Evolutionary conservation across 2,329 filamentous ascomycete genomes (phyloP).

Genomic region (Pyrenochaeta sp.): DNA sequence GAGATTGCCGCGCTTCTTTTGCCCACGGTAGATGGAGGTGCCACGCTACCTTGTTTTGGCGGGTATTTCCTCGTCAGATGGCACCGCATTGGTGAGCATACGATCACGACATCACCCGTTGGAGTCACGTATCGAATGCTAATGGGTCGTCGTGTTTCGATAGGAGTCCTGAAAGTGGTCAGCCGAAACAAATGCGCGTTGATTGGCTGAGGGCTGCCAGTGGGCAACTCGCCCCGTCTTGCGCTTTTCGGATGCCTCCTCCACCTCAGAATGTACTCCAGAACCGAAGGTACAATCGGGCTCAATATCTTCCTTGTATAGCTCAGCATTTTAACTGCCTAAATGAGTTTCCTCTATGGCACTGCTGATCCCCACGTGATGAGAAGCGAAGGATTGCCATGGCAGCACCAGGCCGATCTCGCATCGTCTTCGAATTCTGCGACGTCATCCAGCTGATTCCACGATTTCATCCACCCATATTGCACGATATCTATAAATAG

Average conservation of each 20-base stretch:
- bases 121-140: slow-evolving; percentile 12
- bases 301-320: neutral
- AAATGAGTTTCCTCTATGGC: too few relatives aligned
- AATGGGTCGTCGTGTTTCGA: slow-evolving; percentile 4
- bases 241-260: too few relatives aligned
- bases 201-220: slow-evolving; percentile 15
- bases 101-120: slow-evolving; percentile 27
- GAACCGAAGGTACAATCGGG: neutral
- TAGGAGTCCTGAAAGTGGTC: slow-evolving; percentile 6
- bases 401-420: too few relatives aligned
- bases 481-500: too few relatives aligned
- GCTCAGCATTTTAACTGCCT: neutral
- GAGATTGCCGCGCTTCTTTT: slow-evolving; percentile 11
- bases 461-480: too few relatives aligned
- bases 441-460: too few relatives aligned
- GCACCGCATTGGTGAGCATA: slow-evolving; percentile 16
- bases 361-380: too few relatives aligned
- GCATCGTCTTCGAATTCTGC: too few relatives aligned
- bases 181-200: slow-evolving; percentile 11
- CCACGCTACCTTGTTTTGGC: neutral
- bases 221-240: too few relatives aligned
- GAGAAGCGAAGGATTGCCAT: too few relatives aligned
- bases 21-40: slow-evolving; percentile 7
- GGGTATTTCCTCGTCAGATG: slow-evolving; percentile 1
- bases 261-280: neutral